Evolutionary conservation across 1,284 basidiomycete genomes (phyloP).

Genomic region (Apiotrichum brassicae): DNA sequence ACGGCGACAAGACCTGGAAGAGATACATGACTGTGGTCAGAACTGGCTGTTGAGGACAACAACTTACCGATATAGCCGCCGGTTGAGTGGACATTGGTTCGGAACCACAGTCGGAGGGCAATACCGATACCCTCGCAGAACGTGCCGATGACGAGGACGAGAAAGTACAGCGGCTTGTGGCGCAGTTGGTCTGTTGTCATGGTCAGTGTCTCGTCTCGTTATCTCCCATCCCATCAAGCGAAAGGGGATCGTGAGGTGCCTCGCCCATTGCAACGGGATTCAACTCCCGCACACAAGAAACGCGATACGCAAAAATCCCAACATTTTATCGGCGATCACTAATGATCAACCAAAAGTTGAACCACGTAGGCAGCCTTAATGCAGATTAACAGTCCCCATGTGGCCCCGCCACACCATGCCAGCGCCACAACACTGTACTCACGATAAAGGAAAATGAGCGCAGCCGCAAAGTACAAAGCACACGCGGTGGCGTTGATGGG

Average conservation of each 20-base stretch:
- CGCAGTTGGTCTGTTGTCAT: slow-evolving; percentile 10
- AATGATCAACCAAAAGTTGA: too few relatives aligned
- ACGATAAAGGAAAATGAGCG: slow-evolving; percentile 52
- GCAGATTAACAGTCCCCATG: too few relatives aligned
- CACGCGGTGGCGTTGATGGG: slow-evolving; percentile 55
- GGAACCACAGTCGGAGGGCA: slow-evolving; percentile 12
- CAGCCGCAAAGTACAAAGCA: slow-evolving; percentile 52
- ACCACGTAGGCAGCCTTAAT: too few relatives aligned
- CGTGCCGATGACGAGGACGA: slow-evolving; percentile 14
- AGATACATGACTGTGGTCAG: slow-evolving; percentile 7
- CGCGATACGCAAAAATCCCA: too few relatives aligned
- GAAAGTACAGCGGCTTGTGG: slow-evolving; percentile 12
- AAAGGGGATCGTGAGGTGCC: too few relatives aligned
- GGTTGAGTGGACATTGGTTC: slow-evolving; percentile 6
- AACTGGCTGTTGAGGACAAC: background rate
- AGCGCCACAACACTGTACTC: slow-evolving; percentile 25
- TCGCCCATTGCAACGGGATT: too few relatives aligned
- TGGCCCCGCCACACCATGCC: background rate
- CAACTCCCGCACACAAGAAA: too few relatives aligned
- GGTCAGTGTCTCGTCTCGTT: too few relatives aligned
- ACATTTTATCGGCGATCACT: too few relatives aligned
- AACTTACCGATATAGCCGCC: slow-evolving; percentile 10
- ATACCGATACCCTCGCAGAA: slow-evolving; percentile 14
- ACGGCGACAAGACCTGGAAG: slow-evolving; percentile 50
- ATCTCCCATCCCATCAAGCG: too few relatives aligned